These are phyloP conservation scores for Chaetoceros tenuissimus DNA, from an alignment of 108 stramenopile genomes.

Conservation along the genomic window DNA sequence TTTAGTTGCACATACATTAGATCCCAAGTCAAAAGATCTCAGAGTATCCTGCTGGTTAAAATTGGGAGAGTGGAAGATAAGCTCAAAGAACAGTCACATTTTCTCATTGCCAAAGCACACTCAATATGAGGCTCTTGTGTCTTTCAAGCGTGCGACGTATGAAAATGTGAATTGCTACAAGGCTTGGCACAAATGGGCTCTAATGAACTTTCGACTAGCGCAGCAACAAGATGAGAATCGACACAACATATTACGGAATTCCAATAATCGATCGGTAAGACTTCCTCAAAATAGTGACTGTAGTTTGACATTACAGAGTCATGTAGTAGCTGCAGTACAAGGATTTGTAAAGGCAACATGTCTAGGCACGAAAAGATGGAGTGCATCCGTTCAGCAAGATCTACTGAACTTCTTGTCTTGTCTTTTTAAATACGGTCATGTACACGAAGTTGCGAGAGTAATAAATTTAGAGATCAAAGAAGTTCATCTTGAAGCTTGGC, in stretches of 20 bases:
- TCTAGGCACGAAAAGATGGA: slow-evolving; percentile 86
- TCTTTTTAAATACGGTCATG: slow-evolving; percentile 90
- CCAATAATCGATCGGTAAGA: background rate
- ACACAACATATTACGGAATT: background rate
- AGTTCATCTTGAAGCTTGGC: slow-evolving; percentile 90
- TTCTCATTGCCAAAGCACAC: slow-evolving; percentile 26
- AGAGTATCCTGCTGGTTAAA: slow-evolving; percentile 78
- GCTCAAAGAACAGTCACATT: slow-evolving; percentile 19
- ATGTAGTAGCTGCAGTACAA: slow-evolving; percentile 79
- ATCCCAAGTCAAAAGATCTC: slow-evolving; percentile 29
- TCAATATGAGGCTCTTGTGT: slow-evolving; percentile 62
- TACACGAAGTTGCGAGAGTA: slow-evolving; percentile 56
- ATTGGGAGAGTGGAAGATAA: slow-evolving; percentile 83
- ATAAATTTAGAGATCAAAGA: slow-evolving; percentile 65
- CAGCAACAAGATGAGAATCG: slow-evolving; percentile 56
- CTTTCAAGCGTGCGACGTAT: slow-evolving; percentile 71
- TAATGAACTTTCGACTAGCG: slow-evolving; percentile 93
- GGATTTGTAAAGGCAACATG: slow-evolving; percentile 90
- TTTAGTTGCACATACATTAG: slow-evolving; percentile 52
- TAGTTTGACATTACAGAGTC: slow-evolving; percentile 21
- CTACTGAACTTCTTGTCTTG: slow-evolving; percentile 92
- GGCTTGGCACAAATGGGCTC: slow-evolving; percentile 97
- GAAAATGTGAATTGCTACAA: slow-evolving; percentile 64
- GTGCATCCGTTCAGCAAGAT: slow-evolving; percentile 95
- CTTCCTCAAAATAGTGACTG: background rate